Evolutionary conservation across 139 green algal species (phyloP), one percentile per base, ranked within the genome.

Genomic region (Tetradesmus lagerheimii): DNA sequence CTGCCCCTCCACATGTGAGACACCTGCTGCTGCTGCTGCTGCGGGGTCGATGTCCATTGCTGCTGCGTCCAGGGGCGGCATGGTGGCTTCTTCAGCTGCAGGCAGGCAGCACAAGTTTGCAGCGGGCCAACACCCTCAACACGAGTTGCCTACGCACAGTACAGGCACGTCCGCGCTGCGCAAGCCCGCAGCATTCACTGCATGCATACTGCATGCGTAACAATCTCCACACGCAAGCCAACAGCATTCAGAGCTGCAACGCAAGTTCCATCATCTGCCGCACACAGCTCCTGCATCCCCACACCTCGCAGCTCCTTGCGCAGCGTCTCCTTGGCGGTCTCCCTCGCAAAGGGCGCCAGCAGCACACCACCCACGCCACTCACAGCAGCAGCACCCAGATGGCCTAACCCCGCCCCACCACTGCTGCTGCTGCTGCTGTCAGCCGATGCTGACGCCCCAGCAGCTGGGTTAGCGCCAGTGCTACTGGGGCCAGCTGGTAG

Each of bases 1-100:
- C 27, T 74, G 80, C 27, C 34, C 38, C 43, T 71, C 27, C 80
- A 20, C 6, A 37, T 76, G 43, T 50, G 43, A 50, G 5, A 50
- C 29, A 16, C 12, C 29, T 89, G 62, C 83, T 80, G 83, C 57
- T 80, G 62, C 83, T 80, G 62, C 25, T 64, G 23, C 29, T 89
- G n/a, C 50, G 50, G 27, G 27, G 31, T 74, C 39, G 9, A 75
- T 20, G 71, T 87, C 78, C 16, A 80, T 82, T 35, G 77, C 57
- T 23, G 77, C 38, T 35, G 78, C 20, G 27, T 91, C 87, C n/a
- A 91, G 53, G 5, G 87, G 62, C 0, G 87, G 11, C 3, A 78
- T 91, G 53, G 15, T 82, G 38, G 57, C 57, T 23, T 91, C 87
- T 39, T 91, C 87, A 45, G 77, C 87, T 91, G 78, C 87, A 76